Percentiles rank a stretch among this genome's conserved stretches.
phyloP scores from a whole-genome alignment of 495 filamentous ascomycete species.

The Astrothelium subdiscretum region DNA sequence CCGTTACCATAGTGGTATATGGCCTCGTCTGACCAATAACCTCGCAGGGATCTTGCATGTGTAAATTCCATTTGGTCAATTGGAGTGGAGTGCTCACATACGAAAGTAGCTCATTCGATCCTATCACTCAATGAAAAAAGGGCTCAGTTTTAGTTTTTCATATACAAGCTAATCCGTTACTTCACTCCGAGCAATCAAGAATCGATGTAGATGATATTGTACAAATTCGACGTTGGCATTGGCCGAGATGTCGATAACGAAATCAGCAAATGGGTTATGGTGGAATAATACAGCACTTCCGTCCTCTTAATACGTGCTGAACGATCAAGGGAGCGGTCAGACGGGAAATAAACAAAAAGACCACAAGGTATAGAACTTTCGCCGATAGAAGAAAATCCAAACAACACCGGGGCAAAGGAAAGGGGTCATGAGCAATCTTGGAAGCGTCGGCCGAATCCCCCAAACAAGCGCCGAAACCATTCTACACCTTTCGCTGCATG shows the following conservation, averaged over 20 bases:
- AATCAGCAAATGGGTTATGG: background rate
- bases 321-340: background rate
- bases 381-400: background rate
- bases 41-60: no score
- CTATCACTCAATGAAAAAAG: background rate
- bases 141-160: background rate
- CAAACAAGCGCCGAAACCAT: background rate
- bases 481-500: background rate
- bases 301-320: background rate
- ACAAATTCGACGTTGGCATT: background rate
- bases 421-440: background rate
- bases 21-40: no score
- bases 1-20: no score
- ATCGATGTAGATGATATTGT: background rate
- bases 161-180: background rate
- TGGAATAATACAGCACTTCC: background rate
- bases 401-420: background rate
- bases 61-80: no score
- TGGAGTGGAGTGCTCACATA: no score
- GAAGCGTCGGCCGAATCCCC: background rate
- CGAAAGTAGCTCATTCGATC: background rate
- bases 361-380: no score
- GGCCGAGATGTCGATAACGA: background rate
- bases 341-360: background rate
- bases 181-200: background rate